phyloP scores from a whole-genome alignment of 2,329 filamentous ascomycete species.

The Aspergillus ochraceoroseus region DNA sequence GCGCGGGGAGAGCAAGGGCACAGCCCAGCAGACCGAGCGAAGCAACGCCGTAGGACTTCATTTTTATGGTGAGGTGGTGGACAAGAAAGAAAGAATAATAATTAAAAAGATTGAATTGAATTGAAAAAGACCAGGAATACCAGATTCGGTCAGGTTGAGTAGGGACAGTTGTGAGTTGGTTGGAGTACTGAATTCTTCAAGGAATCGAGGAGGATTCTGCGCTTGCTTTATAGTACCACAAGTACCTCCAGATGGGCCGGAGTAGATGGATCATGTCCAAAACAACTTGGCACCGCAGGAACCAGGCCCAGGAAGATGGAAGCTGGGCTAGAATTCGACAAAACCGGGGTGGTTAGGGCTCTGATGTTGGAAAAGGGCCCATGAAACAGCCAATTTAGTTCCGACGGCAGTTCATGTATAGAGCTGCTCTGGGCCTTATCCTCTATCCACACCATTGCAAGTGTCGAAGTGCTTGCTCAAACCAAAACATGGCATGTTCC shows the following conservation, averaged over 20 bases:
- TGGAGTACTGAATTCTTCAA: constrained; percentile 3
- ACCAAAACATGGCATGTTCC: neutral
- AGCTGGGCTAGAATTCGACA: constrained; percentile 5
- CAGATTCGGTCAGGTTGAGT: constrained; percentile 12
- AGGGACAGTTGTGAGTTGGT: constrained; percentile 3
- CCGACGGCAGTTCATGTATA: no score
- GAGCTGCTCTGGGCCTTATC: no score
- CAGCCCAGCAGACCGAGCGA: constrained; percentile 12
- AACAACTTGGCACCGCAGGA: neutral
- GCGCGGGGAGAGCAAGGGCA: constrained; percentile 14
- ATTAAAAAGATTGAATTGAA: neutral
- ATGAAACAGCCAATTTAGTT: no score
- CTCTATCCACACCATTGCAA: no score
- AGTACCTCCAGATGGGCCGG: no score
- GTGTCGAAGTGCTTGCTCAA: no score
- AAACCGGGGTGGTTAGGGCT: no score
- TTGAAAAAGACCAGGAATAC: constrained; percentile 5
- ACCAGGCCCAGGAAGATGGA: constrained; percentile 5
- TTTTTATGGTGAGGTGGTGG: constrained; percentile 6
- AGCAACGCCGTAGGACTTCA: constrained; percentile 14
- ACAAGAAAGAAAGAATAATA: neutral
- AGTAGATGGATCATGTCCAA: no score
- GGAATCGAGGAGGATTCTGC: neutral
- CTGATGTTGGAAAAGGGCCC: no score
- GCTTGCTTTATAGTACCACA: constrained; percentile 12